Evolutionary conservation across 2,329 filamentous ascomycete species (phyloP).

Genomic region (Macroventuria anomochaeta): DNA sequence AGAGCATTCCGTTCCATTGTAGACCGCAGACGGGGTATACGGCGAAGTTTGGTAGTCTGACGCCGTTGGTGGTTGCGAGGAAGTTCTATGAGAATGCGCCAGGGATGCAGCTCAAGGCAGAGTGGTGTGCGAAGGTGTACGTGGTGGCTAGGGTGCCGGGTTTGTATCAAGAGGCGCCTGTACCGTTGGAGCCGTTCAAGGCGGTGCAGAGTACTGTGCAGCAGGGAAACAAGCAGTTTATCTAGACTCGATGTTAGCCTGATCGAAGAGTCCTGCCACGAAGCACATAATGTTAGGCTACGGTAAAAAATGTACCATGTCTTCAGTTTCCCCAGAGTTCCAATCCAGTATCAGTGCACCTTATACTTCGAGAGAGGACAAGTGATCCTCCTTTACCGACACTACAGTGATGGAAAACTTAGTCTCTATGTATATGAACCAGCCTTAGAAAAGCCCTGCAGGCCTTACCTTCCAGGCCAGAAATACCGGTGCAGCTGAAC

Average conservation of each 20-base stretch:
- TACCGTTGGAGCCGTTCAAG: constrained; percentile 36
- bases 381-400: too few relatives aligned
- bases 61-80: constrained; percentile 45
- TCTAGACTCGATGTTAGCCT: constrained; percentile 4
- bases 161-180: constrained; percentile 35
- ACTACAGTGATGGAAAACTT: too few relatives aligned
- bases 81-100: constrained; percentile 42
- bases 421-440: too few relatives aligned
- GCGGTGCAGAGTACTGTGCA: constrained; percentile 35
- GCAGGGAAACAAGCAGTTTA: constrained; percentile 29
- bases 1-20: constrained; percentile 42
- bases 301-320: too few relatives aligned
- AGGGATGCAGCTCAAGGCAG: constrained; percentile 31
- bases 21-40: constrained; percentile 39
- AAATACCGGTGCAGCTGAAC: too few relatives aligned
- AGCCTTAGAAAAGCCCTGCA: too few relatives aligned
- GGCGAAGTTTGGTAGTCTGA: constrained; percentile 43
- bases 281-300: too few relatives aligned
- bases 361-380: too few relatives aligned
- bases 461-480: too few relatives aligned
- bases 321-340: too few relatives aligned
- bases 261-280: too few relatives aligned
- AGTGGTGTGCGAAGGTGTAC: constrained; percentile 43
- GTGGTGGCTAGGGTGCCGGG: constrained; percentile 39
- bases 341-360: too few relatives aligned